These are phyloP conservation scores for Periglandula ipomoeae DNA, from an alignment of 2,329 filamentous ascomycete species.

Conservation along the genomic window DNA sequence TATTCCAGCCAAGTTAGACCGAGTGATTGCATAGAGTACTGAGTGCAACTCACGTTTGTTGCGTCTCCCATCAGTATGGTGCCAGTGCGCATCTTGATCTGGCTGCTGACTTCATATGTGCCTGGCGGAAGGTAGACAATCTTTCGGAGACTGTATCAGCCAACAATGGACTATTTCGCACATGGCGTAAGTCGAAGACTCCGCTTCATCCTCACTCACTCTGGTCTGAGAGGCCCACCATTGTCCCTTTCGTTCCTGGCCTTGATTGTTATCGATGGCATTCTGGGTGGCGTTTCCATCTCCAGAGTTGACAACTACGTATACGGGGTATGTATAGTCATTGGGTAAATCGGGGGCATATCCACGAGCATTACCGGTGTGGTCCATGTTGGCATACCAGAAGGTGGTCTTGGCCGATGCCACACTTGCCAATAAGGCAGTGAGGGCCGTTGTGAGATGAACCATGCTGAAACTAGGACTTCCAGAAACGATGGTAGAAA, in stretches of 20 bases:
- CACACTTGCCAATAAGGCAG: conserved; percentile 11
- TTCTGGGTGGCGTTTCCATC: conserved; percentile 27
- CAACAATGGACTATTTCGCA: no score
- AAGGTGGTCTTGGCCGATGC: conserved; percentile 20
- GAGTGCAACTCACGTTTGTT: conserved; percentile 18
- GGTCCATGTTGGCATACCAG: conserved; percentile 35
- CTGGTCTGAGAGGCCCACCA: conserved; percentile 35
- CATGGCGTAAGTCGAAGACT: no score
- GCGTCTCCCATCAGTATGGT: conserved; percentile 38
- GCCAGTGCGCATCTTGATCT: conserved; percentile 32
- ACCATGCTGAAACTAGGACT: no score
- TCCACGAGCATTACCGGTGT: conserved; percentile 25
- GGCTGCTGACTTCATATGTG: conserved; percentile 28
- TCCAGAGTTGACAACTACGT: conserved; percentile 25
- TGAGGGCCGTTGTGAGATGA: conserved; percentile 9
- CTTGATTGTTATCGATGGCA: conserved; percentile 28
- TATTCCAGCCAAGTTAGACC: neutral
- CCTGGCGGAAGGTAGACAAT: conserved; percentile 34
- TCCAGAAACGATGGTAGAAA: no score
- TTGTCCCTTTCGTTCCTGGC: conserved; percentile 21
- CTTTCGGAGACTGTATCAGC: no score
- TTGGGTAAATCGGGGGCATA: conserved; percentile 31
- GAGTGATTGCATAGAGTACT: neutral
- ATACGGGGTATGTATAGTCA: conserved; percentile 29
- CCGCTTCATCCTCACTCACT: conserved; percentile 14